Evolutionary conservation across 352 stramenopile genomes (phyloP).

Genomic region (Phytopythium chamaehyphon): DNA sequence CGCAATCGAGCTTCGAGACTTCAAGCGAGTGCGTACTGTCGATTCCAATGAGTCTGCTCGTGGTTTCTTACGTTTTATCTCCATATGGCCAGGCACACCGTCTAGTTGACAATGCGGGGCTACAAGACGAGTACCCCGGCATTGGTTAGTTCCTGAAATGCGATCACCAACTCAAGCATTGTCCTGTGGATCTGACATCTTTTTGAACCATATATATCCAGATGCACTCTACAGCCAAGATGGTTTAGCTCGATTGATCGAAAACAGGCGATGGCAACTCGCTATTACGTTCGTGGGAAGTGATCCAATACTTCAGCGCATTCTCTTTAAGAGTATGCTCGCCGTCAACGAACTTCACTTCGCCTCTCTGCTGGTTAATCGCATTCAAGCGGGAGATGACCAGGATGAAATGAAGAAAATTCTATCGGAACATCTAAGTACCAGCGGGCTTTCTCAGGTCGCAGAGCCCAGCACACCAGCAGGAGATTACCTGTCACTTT

Average conservation of each 20-base stretch:
- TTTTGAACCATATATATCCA: conserved; percentile 1
- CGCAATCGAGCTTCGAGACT: conserved; percentile 45
- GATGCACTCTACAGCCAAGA: conserved; percentile 64
- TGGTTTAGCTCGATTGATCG: conserved; percentile 48
- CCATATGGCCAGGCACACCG: conserved; percentile 45
- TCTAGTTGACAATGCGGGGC: conserved; percentile 41
- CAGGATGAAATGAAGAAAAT: conserved; percentile 11
- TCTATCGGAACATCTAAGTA: background rate
- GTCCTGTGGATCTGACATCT: background rate
- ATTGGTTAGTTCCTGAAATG: conserved; percentile 24
- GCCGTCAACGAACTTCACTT: conserved; percentile 23
- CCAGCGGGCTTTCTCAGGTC: background rate
- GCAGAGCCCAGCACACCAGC: background rate
- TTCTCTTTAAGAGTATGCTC: conserved; percentile 46
- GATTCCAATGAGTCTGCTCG: background rate
- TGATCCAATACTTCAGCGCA: conserved; percentile 37
- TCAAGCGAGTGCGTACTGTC: conserved; percentile 38
- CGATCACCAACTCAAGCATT: too few relatives aligned
- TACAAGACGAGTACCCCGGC: conserved; percentile 51
- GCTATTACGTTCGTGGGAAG: conserved; percentile 59
- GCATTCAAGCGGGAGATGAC: conserved; percentile 27
- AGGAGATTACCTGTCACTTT: conserved; percentile 22
- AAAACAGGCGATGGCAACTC: conserved; percentile 58
- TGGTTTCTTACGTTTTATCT: background rate
- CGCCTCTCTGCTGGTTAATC: conserved; percentile 26